phyloP scores from a whole-genome alignment of 2,329 filamentous ascomycete genomes.

The Colletotrichum sidae region DNA sequence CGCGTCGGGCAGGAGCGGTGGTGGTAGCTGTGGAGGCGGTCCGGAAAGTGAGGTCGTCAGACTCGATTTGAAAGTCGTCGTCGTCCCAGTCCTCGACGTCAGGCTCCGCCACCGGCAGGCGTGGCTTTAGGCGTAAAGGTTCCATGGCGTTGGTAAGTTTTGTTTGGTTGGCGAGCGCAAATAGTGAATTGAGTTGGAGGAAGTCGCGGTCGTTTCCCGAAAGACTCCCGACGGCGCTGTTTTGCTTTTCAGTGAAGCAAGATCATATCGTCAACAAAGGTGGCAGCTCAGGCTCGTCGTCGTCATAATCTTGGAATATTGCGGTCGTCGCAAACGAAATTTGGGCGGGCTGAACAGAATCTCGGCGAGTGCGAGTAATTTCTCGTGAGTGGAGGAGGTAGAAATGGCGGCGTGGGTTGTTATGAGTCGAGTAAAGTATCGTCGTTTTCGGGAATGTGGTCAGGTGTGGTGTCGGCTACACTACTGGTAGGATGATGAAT shows the following conservation, averaged over 20 bases:
- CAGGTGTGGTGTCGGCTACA: slow-evolving; percentile 26
- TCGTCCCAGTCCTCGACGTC: slow-evolving; percentile 84
- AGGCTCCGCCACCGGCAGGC: slow-evolving; percentile 64
- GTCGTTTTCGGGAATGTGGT: slow-evolving; percentile 35
- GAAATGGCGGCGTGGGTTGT: slow-evolving; percentile 33
- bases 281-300: slow-evolving; percentile 28
- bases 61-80: slow-evolving; percentile 78
- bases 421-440: slow-evolving; percentile 33
- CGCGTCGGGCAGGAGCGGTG: slow-evolving; percentile 67
- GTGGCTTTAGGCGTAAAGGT: slow-evolving; percentile 63
- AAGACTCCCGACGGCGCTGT: slow-evolving; percentile 36
- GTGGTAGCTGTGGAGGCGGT: slow-evolving; percentile 60
- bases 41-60: slow-evolving; percentile 72
- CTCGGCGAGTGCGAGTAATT: slow-evolving; percentile 17
- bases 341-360: slow-evolving; percentile 8
- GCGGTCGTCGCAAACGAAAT: slow-evolving; percentile 19
- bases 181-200: slow-evolving; percentile 20
- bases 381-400: slow-evolving; percentile 26
- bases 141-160: slow-evolving; percentile 58
- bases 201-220: slow-evolving; percentile 17
- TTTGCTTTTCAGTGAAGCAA: slow-evolving; percentile 37
- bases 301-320: slow-evolving; percentile 37
- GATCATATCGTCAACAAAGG: slow-evolving; percentile 41
- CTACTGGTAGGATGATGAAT: slow-evolving; percentile 29
- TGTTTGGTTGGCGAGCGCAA: slow-evolving; percentile 20